Percentiles rank a stretch among this genome's conserved stretches.
These are phyloP conservation scores for Blastocystis sp. DNA, from an alignment of 352 stramenopile genomes.

Conservation along the genomic window DNA sequence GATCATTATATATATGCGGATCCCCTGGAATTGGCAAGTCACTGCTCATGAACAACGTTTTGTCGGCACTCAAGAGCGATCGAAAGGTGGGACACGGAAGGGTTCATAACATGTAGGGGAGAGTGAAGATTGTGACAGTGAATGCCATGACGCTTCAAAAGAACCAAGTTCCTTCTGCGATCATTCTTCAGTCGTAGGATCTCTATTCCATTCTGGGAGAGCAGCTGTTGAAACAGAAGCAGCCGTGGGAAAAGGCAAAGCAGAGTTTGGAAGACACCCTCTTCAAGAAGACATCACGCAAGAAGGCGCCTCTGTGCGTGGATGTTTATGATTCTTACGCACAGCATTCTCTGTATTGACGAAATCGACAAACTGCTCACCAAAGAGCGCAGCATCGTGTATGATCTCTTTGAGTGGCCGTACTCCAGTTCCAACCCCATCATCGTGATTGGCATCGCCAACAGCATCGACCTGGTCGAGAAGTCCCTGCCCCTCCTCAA, in stretches of 20 bases:
- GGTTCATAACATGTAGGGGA: not conserved
- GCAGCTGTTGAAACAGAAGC: constrained; percentile 11
- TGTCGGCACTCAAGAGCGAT: constrained; percentile 20
- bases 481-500: constrained; percentile 21
- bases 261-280: constrained; percentile 18
- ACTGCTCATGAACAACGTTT: constrained; percentile 32
- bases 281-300: constrained; percentile 13
- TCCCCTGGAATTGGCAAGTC: constrained; percentile 65
- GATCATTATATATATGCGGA: constrained; percentile 50
- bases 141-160: constrained; percentile 58
- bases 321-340: not conserved
- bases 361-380: constrained; percentile 51
- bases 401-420: constrained; percentile 63
- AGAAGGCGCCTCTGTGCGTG: constrained; percentile 13
- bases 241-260: constrained; percentile 47
- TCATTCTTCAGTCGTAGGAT: constrained; percentile 17
- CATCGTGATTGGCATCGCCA: constrained; percentile 58
- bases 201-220: constrained; percentile 36
- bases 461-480: constrained; percentile 53
- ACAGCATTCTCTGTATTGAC: constrained; percentile 53
- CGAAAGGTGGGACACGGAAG: not conserved
- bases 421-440: constrained; percentile 14
- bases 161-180: constrained; percentile 12
- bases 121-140: constrained; percentile 24
- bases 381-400: constrained; percentile 50